Percentiles rank a stretch among this genome's conserved stretches.
Conservation (phyloP, 2,329 filamentous ascomycete genomes). For the Fusarium virguliforme region DNA sequence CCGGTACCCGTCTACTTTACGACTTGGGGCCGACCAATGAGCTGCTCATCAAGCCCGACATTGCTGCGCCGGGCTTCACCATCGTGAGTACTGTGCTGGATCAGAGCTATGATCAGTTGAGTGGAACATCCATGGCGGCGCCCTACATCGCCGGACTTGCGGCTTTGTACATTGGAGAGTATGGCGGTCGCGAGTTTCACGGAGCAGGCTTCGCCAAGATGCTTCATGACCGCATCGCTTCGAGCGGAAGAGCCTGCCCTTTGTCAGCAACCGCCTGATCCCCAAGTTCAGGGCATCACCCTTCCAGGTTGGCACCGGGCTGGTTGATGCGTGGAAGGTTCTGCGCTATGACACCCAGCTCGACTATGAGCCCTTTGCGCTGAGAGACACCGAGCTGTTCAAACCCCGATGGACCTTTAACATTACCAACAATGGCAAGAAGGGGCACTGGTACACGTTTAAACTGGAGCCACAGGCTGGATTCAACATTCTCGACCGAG, state of each 20-base stretch:
- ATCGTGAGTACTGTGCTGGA: constrained; percentile 67
- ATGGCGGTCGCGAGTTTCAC: constrained; percentile 60
- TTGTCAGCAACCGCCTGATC: constrained; percentile 46
- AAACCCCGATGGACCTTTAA: constrained; percentile 53
- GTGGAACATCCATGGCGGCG: constrained; percentile 71
- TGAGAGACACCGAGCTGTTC: constrained; percentile 67
- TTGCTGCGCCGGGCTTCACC: constrained; percentile 65
- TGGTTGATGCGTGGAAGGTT: constrained; percentile 64
- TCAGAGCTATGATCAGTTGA: constrained; percentile 62
- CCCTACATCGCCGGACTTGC: constrained; percentile 69
- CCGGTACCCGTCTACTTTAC: constrained; percentile 64
- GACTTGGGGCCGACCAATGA: constrained; percentile 69
- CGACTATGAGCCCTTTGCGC: constrained; percentile 62
- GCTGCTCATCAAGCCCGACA: constrained; percentile 66
- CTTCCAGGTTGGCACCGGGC: constrained; percentile 64
- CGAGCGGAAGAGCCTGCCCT: constrained; percentile 56
- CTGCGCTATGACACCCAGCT: constrained; percentile 59
- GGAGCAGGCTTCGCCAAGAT: constrained; percentile 56
- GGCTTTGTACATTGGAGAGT: constrained; percentile 62
- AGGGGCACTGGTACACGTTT: constrained; percentile 60
- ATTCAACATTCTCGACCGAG: constrained; percentile 53
- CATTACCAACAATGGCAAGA: constrained; percentile 63
- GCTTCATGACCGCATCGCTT: constrained; percentile 55
- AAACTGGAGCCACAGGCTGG: constrained; percentile 61
- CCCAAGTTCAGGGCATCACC: constrained; percentile 52